Conservation (phyloP, 768 basidiomycete genomes). For the Russula earlei region DNA sequence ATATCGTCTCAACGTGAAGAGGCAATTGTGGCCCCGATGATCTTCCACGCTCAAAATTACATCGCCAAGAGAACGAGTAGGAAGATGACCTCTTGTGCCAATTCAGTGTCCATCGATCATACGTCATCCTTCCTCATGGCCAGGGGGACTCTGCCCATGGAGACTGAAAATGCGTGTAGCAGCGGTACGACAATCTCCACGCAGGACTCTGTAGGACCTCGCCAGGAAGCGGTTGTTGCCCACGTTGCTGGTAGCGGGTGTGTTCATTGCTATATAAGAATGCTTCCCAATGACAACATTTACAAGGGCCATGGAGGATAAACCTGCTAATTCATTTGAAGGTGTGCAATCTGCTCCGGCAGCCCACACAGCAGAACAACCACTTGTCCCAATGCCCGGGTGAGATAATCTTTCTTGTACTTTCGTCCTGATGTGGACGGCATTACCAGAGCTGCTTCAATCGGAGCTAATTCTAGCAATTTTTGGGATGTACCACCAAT, state of each 20-base stretch:
- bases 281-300: background rate
- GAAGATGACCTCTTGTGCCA: background rate
- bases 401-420: background rate
- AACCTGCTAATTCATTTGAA: background rate
- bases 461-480: too few species aligned
- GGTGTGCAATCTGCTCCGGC: background rate
- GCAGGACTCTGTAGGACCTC: too few species aligned
- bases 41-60: too few species aligned
- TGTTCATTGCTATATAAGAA: background rate
- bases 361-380: background rate
- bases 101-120: background rate
- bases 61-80: too few species aligned
- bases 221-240: background rate
- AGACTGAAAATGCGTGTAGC: background rate
- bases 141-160: background rate
- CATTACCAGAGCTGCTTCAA: too few species aligned
- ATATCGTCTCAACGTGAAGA: background rate
- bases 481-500: too few species aligned
- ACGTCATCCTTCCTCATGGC: background rate
- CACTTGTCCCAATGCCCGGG: constrained; percentile 1
- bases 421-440: too few species aligned
- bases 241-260: background rate
- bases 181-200: background rate
- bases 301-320: background rate
- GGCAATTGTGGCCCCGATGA: too few species aligned